Conservation (phyloP, 2,329 filamentous ascomycete species). For the Exophiala spinifera region DNA sequence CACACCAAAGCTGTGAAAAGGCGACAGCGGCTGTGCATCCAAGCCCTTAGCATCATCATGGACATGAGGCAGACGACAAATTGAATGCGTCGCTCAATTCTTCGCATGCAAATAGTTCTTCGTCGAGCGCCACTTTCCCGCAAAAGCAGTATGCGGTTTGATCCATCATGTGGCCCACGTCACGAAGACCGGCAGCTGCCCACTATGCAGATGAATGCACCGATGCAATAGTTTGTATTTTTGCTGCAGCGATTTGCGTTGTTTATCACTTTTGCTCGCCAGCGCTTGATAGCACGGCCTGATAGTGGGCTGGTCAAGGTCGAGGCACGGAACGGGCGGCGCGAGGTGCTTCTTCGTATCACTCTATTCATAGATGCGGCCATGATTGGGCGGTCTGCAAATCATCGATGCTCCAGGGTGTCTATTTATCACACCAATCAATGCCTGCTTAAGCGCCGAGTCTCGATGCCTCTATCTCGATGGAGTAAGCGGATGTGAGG, state of each 20-base stretch:
- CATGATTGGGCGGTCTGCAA: not conserved
- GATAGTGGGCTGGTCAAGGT: not conserved
- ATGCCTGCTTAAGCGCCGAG: constrained; percentile 13
- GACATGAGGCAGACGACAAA: not conserved
- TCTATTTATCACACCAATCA: constrained; percentile 18
- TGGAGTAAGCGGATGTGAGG: not conserved
- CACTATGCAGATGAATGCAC: not conserved
- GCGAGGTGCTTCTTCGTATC: not conserved
- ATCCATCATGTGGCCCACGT: not conserved
- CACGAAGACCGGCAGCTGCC: not conserved
- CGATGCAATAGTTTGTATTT: not conserved
- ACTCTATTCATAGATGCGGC: constrained; percentile 3
- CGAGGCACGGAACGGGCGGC: not conserved
- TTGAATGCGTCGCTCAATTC: too few species aligned
- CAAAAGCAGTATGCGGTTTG: not conserved
- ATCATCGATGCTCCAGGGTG: constrained; percentile 1
- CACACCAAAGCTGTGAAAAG: constrained; percentile 64
- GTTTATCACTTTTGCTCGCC: not conserved
- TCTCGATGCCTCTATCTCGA: constrained; percentile 2
- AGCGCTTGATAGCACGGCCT: not conserved
- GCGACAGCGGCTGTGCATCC: not conserved
- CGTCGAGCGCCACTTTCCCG: not conserved
- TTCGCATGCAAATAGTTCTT: too few species aligned
- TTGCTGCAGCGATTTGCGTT: not conserved
- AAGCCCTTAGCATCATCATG: not conserved